A percentile compares a stretch with the other conserved stretches of the same genome.
Evolutionary conservation across 768 basidiomycete genomes (phyloP).

Genomic region (Lanmaoa pseudosensibilis): DNA sequence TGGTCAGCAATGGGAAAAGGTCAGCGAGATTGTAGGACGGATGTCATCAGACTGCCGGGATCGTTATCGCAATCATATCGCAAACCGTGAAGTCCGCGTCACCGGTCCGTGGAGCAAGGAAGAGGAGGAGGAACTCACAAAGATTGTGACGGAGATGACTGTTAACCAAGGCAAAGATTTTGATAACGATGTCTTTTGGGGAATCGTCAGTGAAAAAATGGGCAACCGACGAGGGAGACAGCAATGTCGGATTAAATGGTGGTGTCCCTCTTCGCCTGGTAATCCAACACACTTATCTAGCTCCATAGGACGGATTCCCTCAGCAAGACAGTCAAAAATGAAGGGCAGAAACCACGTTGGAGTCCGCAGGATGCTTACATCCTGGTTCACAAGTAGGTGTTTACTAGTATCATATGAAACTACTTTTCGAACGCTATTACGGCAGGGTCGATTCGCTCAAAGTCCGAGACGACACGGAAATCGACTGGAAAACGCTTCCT

Average conservation of each 20-base stretch:
- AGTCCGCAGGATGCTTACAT: slow-evolving; percentile 73
- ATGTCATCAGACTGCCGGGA: slow-evolving; percentile 83
- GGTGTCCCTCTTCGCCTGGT: slow-evolving; percentile 7
- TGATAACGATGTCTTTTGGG: slow-evolving; percentile 85
- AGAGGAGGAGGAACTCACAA: slow-evolving; percentile 73
- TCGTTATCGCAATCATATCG: slow-evolving; percentile 81
- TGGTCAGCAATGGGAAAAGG: slow-evolving; percentile 82
- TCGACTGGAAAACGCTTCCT: slow-evolving; percentile 77
- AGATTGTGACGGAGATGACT: slow-evolving; percentile 75
- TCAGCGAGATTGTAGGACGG: slow-evolving; percentile 67
- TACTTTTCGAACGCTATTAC: neutral
- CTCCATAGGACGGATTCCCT: slow-evolving; percentile 69
- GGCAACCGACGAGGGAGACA: slow-evolving; percentile 72
- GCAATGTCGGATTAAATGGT: slow-evolving; percentile 91
- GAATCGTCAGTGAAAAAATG: slow-evolving; percentile 74
- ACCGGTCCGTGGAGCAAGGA: slow-evolving; percentile 75
- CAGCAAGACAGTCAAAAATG: slow-evolving; percentile 69
- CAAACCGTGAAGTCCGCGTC: slow-evolving; percentile 61
- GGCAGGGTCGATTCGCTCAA: slow-evolving; percentile 70
- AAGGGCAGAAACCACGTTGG: slow-evolving; percentile 73
- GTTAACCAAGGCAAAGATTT: slow-evolving; percentile 67
- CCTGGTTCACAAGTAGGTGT: slow-evolving; percentile 70
- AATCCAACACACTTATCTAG: neutral
- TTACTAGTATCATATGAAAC: neutral
- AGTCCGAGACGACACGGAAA: slow-evolving; percentile 78